Evolutionary conservation across 805 yeast genomes (phyloP), one percentile per base, ranked within the genome.

Genomic region (Saccharomycopsis guyanensis): DNA sequence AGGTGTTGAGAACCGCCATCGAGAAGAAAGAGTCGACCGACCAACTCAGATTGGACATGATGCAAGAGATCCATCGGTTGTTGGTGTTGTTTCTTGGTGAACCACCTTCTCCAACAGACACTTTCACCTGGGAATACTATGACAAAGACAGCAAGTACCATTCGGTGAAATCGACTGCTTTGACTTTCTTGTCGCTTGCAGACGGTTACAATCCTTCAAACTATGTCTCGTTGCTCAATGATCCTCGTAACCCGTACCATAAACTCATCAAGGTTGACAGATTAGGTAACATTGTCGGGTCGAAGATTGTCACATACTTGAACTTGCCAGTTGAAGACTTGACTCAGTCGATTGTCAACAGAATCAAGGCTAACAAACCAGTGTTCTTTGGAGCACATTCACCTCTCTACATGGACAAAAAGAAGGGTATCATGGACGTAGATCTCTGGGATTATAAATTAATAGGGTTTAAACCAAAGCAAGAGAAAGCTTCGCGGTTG

Each of bases 311-410:
- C 29, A 69, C 74, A 38, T 86, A 86, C 59, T 72, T 86, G 57
- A 86, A 86, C 62, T 68, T 78, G 47, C 79, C 78, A 37, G 73
- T 80, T 48, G 72, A 73, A 15, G 67, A 66, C 4, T 66, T 86
- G 45, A 75, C 86, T 35, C 56, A 69, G 25, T 69, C 79, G 42
- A 84, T 86, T 27, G 75, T 84, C 33, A 72, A 75, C 56, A 76
- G 87, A 64, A 73, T 86, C 59, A 73, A 80, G 65, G 71, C 69
- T 50, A 80, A 84, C 64, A 83, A 82, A 66, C 82, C 94, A 0
- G 86, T 86, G 3, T 86, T 86, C 68, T 86, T 86, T 59, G 95
- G 95, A 10, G 80, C 89, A n/a, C 93, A 86, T 61, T 85, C 89
- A 10, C 91, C 89, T 25, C 80, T 82, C 60, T 86, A 70, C 64